Conservation (phyloP, 352 stramenopile genomes). For the Phytophthora uliginosa region DNA sequence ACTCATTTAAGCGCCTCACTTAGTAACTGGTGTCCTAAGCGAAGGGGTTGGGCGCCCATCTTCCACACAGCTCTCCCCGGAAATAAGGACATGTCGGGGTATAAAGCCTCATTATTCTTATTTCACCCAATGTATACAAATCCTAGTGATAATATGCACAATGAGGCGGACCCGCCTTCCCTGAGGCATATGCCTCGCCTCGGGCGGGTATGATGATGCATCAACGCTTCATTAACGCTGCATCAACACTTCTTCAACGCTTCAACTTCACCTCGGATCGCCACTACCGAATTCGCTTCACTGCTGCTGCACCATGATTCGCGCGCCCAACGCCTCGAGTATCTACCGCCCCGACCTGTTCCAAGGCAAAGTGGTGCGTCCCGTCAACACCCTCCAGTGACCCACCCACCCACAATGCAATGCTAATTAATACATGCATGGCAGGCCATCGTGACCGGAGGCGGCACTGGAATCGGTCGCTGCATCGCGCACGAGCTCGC, state of each 20-base stretch:
- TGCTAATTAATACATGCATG: neutral
- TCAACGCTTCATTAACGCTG: slow-evolving; percentile 10
- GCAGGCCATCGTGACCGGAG: slow-evolving; percentile 88
- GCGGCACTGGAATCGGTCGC: slow-evolving; percentile 88
- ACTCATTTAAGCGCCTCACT: too few relatives aligned
- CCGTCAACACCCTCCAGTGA: neutral
- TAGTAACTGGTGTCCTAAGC: too few relatives aligned
- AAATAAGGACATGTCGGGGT: too few relatives aligned
- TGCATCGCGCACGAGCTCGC: slow-evolving; percentile 87
- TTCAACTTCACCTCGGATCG: neutral
- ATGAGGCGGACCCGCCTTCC: too few relatives aligned
- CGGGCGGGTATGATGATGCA: neutral
- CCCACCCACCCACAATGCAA: too few relatives aligned
- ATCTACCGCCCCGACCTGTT: slow-evolving; percentile 79
- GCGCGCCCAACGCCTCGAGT: slow-evolving; percentile 55
- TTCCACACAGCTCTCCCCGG: too few relatives aligned
- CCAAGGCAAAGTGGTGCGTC: slow-evolving; percentile 80
- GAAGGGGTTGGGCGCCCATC: too few relatives aligned
- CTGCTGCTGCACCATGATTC: slow-evolving; percentile 44
- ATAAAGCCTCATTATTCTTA: too few relatives aligned
- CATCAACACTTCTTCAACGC: slow-evolving; percentile 22
- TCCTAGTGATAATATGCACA: too few relatives aligned
- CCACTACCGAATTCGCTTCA: slow-evolving; percentile 25
- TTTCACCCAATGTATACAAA: too few relatives aligned
- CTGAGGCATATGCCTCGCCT: too few relatives aligned